Evolutionary conservation across 108 stramenopile species (phyloP).

Genomic region (Skeletonema menzelii): DNA sequence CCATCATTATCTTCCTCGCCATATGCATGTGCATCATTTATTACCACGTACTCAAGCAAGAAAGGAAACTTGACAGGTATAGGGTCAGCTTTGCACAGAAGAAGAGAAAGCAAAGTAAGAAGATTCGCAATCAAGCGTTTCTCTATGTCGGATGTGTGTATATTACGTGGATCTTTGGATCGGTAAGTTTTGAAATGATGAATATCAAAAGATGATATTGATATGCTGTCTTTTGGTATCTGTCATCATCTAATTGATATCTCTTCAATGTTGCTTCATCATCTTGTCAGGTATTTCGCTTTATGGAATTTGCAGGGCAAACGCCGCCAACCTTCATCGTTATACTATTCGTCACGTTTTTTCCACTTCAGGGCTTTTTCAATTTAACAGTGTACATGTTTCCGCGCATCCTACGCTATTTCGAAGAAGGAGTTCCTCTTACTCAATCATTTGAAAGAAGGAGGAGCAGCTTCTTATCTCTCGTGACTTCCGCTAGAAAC

Average conservation of each 20-base stretch:
- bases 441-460: neutral
- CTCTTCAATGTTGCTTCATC: neutral
- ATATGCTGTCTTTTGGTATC: neutral
- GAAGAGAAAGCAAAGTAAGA: slow-evolving; percentile 1
- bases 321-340: neutral
- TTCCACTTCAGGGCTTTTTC: slow-evolving; percentile 33
- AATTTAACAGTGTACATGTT: slow-evolving; percentile 15
- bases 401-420: slow-evolving; percentile 2
- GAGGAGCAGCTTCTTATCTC: neutral
- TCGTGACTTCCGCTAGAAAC: neutral
- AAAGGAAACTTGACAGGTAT: slow-evolving; percentile 5
- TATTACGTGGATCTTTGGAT: slow-evolving; percentile 16
- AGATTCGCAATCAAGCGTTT: slow-evolving; percentile 17
- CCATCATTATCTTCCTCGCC: slow-evolving; percentile 7
- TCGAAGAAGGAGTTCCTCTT: neutral
- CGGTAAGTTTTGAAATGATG: neutral
- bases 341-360: slow-evolving; percentile 18
- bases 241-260: neutral
- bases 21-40: slow-evolving; percentile 10
- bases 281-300: slow-evolving; percentile 4
- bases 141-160: slow-evolving; percentile 15
- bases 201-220: neutral
- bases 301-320: slow-evolving; percentile 12
- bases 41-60: slow-evolving; percentile 11
- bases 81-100: neutral